Conservation (phyloP, 164 flowering plant species). For the Cinnamomum micranthum region DNA sequence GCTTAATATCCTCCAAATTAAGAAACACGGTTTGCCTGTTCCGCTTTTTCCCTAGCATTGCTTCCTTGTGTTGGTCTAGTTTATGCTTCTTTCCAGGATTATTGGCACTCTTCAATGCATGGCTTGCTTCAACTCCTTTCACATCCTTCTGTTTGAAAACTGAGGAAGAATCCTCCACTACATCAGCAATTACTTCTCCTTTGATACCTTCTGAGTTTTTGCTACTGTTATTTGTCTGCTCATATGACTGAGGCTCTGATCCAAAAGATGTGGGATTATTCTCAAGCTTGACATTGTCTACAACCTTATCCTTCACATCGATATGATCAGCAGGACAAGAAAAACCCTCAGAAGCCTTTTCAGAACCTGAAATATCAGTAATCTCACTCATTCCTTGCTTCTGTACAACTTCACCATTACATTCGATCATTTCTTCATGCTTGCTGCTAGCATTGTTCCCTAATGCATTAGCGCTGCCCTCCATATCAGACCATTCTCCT, state of each 20-base stretch:
- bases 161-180: slow-evolving; percentile 43
- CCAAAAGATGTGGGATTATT: slow-evolving; percentile 22
- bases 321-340: slow-evolving; percentile 12
- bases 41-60: slow-evolving; percentile 89
- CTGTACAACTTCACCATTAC: slow-evolving; percentile 21
- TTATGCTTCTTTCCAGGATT: slow-evolving; percentile 64
- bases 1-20: slow-evolving; percentile 84
- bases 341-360: slow-evolving; percentile 17
- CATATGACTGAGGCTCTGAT: slow-evolving; percentile 34
- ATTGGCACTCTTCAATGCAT: slow-evolving; percentile 64
- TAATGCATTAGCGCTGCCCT: slow-evolving; percentile 36
- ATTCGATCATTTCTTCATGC: slow-evolving; percentile 20
- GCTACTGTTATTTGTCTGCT: slow-evolving; percentile 23
- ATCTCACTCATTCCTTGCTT: slow-evolving; percentile 28
- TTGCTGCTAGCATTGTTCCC: slow-evolving; percentile 15
- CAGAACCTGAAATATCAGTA: slow-evolving; percentile 20
- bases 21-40: slow-evolving; percentile 85
- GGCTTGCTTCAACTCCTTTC: slow-evolving; percentile 76
- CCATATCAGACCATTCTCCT: slow-evolving; percentile 94
- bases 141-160: slow-evolving; percentile 47
- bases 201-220: slow-evolving; percentile 31
- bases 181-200: slow-evolving; percentile 32
- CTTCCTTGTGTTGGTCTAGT: slow-evolving; percentile 77
- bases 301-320: slow-evolving; percentile 18
- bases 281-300: slow-evolving; percentile 19